phyloP scores from a whole-genome alignment of 2,329 filamentous ascomycete species.

The Zymoseptoria ardabiliae region DNA sequence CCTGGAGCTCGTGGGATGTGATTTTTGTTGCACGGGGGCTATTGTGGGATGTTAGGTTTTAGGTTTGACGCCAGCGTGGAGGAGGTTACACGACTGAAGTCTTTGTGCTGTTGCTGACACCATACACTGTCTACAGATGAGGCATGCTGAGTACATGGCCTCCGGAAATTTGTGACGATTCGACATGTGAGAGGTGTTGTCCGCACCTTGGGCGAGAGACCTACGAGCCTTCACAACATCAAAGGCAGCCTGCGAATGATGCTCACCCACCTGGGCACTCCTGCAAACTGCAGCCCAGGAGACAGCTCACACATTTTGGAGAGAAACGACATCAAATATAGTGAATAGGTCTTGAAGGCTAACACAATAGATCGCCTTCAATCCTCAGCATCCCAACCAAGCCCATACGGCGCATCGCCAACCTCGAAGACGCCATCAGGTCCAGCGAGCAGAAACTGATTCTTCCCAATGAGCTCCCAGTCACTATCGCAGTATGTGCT shows the following conservation, averaged over 20 bases:
- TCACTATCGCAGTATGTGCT: constrained; percentile 47
- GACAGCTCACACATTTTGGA: too few relatives aligned
- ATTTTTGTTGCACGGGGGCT: background rate
- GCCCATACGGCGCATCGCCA: constrained; percentile 33
- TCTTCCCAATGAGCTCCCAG: constrained; percentile 46
- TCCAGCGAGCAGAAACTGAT: constrained; percentile 38
- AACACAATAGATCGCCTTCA: background rate
- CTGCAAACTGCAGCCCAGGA: too few relatives aligned
- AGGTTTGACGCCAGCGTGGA: background rate
- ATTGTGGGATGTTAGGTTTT: background rate
- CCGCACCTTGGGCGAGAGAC: too few relatives aligned
- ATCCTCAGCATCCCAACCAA: constrained; percentile 35
- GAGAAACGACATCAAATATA: too few relatives aligned
- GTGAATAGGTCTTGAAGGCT: background rate
- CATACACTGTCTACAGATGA: too few relatives aligned
- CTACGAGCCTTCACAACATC: too few relatives aligned
- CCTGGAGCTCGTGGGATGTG: background rate
- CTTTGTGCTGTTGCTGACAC: too few relatives aligned
- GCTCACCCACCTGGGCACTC: too few relatives aligned
- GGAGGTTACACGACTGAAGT: background rate
- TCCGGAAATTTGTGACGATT: too few relatives aligned
- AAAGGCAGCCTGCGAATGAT: too few relatives aligned
- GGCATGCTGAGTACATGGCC: too few relatives aligned
- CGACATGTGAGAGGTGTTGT: too few relatives aligned
- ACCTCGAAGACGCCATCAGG: constrained; percentile 34